Base-by-base conservation (phyloP, 495 filamentous ascomycete species). In the Sabuloglossum arenarium region DNA sequence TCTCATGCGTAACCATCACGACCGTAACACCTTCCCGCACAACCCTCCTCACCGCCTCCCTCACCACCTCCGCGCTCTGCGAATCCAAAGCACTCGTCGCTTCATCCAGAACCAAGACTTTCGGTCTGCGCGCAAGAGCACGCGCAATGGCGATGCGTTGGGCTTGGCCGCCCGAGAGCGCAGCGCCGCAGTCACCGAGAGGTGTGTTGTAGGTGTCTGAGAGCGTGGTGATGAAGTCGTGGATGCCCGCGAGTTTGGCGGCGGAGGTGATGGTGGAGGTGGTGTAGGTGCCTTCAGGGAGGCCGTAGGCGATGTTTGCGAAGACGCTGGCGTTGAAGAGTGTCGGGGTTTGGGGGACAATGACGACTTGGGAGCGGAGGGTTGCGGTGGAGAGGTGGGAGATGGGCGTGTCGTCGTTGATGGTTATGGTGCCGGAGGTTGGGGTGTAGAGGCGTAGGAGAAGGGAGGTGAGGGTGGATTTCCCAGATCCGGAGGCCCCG, bases 91-190 rank as follows among this genome's bases (percentile, higher is more conserved):
- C 80, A 28, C 79, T 84, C 0, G 91, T 97, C 3, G 89, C 84
- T 65, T 97, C 91, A 58, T 98, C 91, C 12, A 97, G 66, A 0
- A 98, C 75, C 21, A 97, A 64, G 6, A 95, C 65, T 42, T 73
- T 71, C 0, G 87, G 87, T 21, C 73, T 67, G 0, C 86, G 70
- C 2, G 84, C 71, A 1, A 97, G 67, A 3, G 90, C 89, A 0
- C 91, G 70, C 1, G 89, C 88, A 55, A 97, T 88, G 4, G 81
- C 79, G 6, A 97, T 59, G 0, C 87, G 75, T 62, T 95, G 89
- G 1, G 80, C 79, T 61, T 98, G 91, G 0, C 91, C 91, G 1
- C 88, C 89, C 0, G 82, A 86, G 0, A 98, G 64, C 0, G 75
- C 73, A 21, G 78, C 69, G 0, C 86, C 88, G 12, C 87, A 86